Evolutionary conservation across 495 filamentous ascomycete species (phyloP).

Genomic region (Sabuloglossum arenarium): DNA sequence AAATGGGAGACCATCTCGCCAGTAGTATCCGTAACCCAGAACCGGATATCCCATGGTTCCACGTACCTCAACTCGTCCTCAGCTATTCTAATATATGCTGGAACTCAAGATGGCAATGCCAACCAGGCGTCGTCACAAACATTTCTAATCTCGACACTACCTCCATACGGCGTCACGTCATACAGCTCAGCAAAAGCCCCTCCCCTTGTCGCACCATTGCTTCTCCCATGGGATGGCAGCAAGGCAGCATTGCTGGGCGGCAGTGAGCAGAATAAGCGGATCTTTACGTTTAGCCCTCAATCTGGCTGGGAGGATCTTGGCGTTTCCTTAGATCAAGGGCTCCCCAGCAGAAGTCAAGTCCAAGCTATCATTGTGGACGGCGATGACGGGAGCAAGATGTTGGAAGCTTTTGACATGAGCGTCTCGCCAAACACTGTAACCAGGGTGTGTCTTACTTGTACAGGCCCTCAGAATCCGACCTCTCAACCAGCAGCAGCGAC

Average conservation of each 20-base stretch:
- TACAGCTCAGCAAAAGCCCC: conserved; percentile 29
- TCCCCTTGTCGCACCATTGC: conserved; percentile 41
- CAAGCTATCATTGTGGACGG: conserved; percentile 42
- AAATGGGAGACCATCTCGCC: conserved; percentile 53
- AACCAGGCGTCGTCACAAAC: conserved; percentile 43
- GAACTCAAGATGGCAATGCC: conserved; percentile 34
- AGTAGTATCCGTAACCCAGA: conserved; percentile 31
- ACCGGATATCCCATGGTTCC: conserved; percentile 54
- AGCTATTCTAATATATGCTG: conserved; percentile 65
- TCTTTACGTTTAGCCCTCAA: conserved; percentile 38
- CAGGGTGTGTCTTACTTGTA: conserved; percentile 24
- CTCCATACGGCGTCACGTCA: conserved; percentile 36
- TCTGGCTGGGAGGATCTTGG: conserved; percentile 44
- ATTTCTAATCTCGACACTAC: conserved; percentile 42
- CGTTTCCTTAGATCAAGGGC: conserved; percentile 31
- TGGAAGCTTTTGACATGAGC: conserved; percentile 62
- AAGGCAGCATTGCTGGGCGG: conserved; percentile 65
- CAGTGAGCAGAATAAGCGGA: conserved; percentile 34
- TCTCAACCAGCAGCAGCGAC: conserved; percentile 5
- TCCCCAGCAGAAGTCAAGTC: conserved; percentile 32
- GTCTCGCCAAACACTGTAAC: conserved; percentile 58
- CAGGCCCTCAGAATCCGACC: conserved; percentile 1
- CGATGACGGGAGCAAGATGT: conserved; percentile 61
- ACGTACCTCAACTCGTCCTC: conserved; percentile 49
- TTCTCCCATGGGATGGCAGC: conserved; percentile 55